Conservation (phyloP, 139 green algal species). For the Chlamydomonas sphaeroides region DNA sequence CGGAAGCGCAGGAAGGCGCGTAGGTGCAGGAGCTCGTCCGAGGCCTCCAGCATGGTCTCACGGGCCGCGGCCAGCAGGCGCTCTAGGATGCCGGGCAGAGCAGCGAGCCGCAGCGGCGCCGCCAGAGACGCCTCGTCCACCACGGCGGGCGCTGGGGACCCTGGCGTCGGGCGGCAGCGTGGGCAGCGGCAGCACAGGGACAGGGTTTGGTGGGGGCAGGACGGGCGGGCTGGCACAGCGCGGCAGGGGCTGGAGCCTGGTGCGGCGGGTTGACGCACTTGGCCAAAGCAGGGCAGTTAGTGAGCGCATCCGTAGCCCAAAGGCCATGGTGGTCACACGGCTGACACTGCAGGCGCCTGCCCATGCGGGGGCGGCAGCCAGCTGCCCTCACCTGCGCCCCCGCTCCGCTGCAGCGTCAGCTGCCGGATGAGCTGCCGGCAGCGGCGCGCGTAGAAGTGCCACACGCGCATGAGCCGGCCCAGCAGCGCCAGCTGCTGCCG, state of each 20-base stretch:
- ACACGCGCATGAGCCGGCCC: slow-evolving; percentile 23
- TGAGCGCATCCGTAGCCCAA: no score
- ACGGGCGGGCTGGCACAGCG: no score
- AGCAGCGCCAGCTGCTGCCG: slow-evolving; percentile 8
- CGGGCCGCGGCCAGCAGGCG: slow-evolving; percentile 11
- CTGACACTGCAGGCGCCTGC: no score
- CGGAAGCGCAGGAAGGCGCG: slow-evolving; percentile 29
- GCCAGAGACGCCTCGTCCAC: background rate
- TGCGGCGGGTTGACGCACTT: no score
- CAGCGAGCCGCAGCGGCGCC: slow-evolving; percentile 13
- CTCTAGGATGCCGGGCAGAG: background rate
- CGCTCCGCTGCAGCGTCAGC: background rate
- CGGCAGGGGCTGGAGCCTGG: no score
- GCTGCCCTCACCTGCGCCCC: no score
- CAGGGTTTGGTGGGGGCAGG: no score
- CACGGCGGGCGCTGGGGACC: background rate
- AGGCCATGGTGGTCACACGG: no score
- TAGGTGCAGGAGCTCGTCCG: slow-evolving; percentile 42
- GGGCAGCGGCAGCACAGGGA: no score
- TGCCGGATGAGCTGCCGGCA: slow-evolving; percentile 38
- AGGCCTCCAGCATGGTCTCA: background rate
- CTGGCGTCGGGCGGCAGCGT: no score
- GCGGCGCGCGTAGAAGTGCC: slow-evolving; percentile 35
- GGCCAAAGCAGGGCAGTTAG: no score
- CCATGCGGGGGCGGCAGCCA: no score